A percentile compares a stretch with the other conserved stretches of the same genome.
Conservation (phyloP, 1,284 basidiomycete genomes). For the Gymnopus androsaceus region DNA sequence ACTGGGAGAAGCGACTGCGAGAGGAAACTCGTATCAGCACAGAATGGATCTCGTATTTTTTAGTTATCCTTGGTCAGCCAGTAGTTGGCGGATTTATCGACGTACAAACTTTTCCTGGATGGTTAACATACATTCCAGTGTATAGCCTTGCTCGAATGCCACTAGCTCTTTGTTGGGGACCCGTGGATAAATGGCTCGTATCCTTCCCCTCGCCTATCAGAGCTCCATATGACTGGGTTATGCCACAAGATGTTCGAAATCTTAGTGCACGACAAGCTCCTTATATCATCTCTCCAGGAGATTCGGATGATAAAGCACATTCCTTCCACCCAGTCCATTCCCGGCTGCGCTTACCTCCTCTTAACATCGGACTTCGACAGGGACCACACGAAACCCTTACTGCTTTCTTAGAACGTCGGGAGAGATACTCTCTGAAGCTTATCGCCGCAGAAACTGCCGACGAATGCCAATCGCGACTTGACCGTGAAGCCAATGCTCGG, state of each 20-base stretch:
- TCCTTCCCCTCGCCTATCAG: not conserved
- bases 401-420: not conserved
- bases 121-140: not conserved
- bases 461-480: not conserved
- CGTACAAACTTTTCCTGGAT: no score
- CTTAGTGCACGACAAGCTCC: not conserved
- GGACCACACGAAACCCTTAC: not conserved
- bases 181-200: not conserved
- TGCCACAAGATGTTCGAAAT: not conserved
- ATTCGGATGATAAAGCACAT: no score
- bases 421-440: no score
- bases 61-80: not conserved
- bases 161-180: not conserved
- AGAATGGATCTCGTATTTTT: not conserved
- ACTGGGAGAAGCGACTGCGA: not conserved
- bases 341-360: not conserved
- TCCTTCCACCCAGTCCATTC: no score
- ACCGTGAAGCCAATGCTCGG: not conserved
- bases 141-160: not conserved
- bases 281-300: not conserved
- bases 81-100: not conserved
- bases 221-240: not conserved
- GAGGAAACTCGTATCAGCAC: not conserved
- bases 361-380: not conserved
- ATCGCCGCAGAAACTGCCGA: not conserved